A percentile compares a stretch with the other conserved stretches of the same genome.
These are phyloP conservation scores for Cylindrodendrum hubeiense DNA, from an alignment of 2,329 filamentous ascomycete genomes.

Conservation along the genomic window DNA sequence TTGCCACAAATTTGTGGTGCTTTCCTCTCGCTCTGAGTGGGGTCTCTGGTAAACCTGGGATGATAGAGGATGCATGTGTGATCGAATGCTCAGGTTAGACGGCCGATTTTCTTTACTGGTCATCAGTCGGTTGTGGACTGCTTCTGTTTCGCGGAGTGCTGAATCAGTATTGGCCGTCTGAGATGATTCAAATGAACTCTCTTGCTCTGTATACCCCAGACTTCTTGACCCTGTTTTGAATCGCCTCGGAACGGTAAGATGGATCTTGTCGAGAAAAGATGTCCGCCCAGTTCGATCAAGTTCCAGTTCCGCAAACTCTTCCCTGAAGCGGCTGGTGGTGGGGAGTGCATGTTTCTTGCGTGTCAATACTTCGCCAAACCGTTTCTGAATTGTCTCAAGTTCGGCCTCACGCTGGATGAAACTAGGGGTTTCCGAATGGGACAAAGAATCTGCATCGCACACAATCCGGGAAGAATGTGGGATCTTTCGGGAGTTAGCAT, in stretches of 20 bases:
- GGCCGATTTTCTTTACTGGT: slow-evolving; percentile 27
- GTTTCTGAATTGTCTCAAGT: slow-evolving; percentile 53
- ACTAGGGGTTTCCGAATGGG: slow-evolving; percentile 52
- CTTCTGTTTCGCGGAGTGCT: not conserved
- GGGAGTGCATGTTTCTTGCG: slow-evolving; percentile 46
- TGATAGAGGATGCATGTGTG: slow-evolving; percentile 24
- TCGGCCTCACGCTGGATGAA: slow-evolving; percentile 54
- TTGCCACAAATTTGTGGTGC: slow-evolving; percentile 45
- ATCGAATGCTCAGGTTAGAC: slow-evolving; percentile 34
- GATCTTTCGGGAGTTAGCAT: not conserved
- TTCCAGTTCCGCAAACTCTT: slow-evolving; percentile 48
- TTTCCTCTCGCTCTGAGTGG: slow-evolving; percentile 30
- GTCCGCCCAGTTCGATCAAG: slow-evolving; percentile 27
- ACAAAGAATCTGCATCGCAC: slow-evolving; percentile 25
- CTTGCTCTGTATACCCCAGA: not conserved
- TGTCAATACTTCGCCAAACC: slow-evolving; percentile 53
- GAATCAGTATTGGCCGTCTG: not conserved
- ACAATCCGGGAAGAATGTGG: not conserved
- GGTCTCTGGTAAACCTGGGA: slow-evolving; percentile 27
- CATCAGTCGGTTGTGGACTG: not conserved
- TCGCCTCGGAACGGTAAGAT: slow-evolving; percentile 49
- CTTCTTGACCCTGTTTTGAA: slow-evolving; percentile 37
- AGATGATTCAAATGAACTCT: not conserved
- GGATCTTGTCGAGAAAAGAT: slow-evolving; percentile 53
- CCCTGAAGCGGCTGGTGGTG: slow-evolving; percentile 55